phyloP scores from a whole-genome alignment of 192 early-diverging fungal genomes.

The Gryganskiella cystojenkinii region DNA sequence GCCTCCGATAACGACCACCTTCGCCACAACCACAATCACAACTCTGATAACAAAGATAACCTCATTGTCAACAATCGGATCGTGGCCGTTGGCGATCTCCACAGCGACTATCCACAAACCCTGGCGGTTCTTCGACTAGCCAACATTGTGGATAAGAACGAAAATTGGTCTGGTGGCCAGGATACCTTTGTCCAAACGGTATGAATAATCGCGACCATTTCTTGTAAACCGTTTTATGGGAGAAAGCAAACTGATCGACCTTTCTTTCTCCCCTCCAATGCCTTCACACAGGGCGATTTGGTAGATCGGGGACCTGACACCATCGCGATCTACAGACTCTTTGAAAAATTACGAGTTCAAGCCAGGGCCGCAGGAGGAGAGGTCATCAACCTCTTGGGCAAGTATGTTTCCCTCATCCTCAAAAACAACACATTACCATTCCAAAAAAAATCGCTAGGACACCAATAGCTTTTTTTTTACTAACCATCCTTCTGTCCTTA shows the following conservation, averaged over 20 bases:
- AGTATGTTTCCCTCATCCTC: constrained; percentile 3
- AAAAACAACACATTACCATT: background rate
- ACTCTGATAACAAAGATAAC: too few species aligned
- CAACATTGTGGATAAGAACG: constrained; percentile 61
- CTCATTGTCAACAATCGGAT: constrained; percentile 58
- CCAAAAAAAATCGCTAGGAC: too few species aligned
- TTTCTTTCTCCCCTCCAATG: background rate
- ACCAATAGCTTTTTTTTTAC: background rate
- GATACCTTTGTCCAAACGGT: constrained; percentile 76
- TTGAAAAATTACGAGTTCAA: constrained; percentile 64
- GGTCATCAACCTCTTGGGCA: constrained; percentile 44
- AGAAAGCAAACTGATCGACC: background rate
- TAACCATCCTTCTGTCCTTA: constrained; percentile 1
- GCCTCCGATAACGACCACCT: background rate
- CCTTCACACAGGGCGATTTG: constrained; percentile 74
- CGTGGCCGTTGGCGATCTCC: constrained; percentile 77
- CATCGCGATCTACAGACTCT: constrained; percentile 67
- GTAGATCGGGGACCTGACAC: constrained; percentile 77
- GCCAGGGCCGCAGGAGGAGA: constrained; percentile 57
- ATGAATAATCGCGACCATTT: background rate
- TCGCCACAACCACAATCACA: background rate
- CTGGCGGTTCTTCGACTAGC: constrained; percentile 66
- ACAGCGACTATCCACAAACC: constrained; percentile 69
- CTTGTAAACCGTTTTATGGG: background rate
- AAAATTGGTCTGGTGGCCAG: constrained; percentile 63